Conservation (phyloP, 768 basidiomycete species). For the Cystofilobasidium capitatum region DNA sequence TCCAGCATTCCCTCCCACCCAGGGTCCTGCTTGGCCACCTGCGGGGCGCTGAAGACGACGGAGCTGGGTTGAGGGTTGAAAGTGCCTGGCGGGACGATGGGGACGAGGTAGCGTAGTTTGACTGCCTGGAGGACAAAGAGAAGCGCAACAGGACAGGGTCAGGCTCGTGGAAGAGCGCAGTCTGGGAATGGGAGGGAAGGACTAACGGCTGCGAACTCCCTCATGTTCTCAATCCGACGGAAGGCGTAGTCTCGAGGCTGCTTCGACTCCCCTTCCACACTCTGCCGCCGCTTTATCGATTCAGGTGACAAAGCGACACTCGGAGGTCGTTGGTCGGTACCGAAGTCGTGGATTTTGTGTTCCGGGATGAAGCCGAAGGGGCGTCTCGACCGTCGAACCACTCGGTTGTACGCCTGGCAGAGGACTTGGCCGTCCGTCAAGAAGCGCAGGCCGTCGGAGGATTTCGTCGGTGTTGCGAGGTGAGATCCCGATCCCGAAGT, state of each 20-base stretch:
- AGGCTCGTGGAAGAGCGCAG: constrained; percentile 6
- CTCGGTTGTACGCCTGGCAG: constrained; percentile 69
- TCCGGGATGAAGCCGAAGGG: constrained; percentile 80
- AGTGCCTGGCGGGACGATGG: constrained; percentile 51
- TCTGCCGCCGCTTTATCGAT: too few relatives aligned
- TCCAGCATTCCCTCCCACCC: constrained; percentile 80
- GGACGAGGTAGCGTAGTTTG: constrained; percentile 69
- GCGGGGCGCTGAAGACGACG: constrained; percentile 59
- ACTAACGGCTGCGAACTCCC: constrained; percentile 64
- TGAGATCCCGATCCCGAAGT: too few relatives aligned
- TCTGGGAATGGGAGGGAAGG: background rate
- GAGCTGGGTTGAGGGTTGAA: constrained; percentile 39
- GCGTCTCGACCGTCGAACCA: constrained; percentile 65
- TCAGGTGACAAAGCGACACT: too few relatives aligned
- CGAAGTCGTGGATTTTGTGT: constrained; percentile 74
- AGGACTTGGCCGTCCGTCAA: constrained; percentile 60
- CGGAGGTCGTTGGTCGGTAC: too few relatives aligned
- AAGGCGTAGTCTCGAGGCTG: constrained; percentile 69
- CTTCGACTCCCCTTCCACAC: constrained; percentile 39
- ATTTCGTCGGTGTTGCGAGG: too few relatives aligned
- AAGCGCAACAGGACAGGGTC: background rate
- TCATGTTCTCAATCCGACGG: constrained; percentile 71
- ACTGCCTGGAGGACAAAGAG: constrained; percentile 48
- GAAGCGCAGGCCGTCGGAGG: background rate
- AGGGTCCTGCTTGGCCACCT: constrained; percentile 60